Evolutionary conservation across 2,329 filamentous ascomycete genomes (phyloP), one percentile per base, ranked within the genome.

Genomic region (Xylaria polymorpha): DNA sequence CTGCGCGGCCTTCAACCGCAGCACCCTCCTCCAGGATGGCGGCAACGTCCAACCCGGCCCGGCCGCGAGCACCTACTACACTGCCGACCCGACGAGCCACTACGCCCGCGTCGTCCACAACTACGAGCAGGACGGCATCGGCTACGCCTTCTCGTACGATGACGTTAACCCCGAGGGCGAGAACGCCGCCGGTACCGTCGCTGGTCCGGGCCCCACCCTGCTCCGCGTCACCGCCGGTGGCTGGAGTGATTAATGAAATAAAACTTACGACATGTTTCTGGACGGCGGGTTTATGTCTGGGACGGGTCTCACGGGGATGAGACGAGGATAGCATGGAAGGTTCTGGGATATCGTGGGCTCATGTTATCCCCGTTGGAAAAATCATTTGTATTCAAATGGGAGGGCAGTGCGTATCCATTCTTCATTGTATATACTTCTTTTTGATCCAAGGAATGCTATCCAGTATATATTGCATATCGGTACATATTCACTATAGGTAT

Each of bases 121-220:
- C 44, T 83, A 87, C 59, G 88, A 90, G 79, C 75, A 84, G 4
- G 88, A 91, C 76, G 85, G 85, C 0, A 80, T 83, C 53, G 90
- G 90, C 0, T 92, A 92, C 75, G 86, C 88, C 0, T 92, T 91
- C 75, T 84, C 90, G 0, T 92, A 91, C 72, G 90, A 92, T 74
- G 90, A 92, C 75, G 90, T 92, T 20, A 86, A 87, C 64, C 85
- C 88, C 0, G 81, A 83, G 68, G 87, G 84, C 35, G 80, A 83
- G 71, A 87, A 91, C 75, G 85, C 86, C 61, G 83, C 83, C 3
- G 86, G 86, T 2, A 84, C 84, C 37, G 80, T 88, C 44, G 81
- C 85, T 61, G 84, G 82, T 32, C 77, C 80, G 0, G 81, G 81
- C 70, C 85, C 86, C 0, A 71, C 75, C 18, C 51, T 85, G 14